Evolutionary conservation across 108 stramenopile genomes (phyloP), one percentile per base, ranked within the genome.

Genomic region (Skeletonema tropicum): DNA sequence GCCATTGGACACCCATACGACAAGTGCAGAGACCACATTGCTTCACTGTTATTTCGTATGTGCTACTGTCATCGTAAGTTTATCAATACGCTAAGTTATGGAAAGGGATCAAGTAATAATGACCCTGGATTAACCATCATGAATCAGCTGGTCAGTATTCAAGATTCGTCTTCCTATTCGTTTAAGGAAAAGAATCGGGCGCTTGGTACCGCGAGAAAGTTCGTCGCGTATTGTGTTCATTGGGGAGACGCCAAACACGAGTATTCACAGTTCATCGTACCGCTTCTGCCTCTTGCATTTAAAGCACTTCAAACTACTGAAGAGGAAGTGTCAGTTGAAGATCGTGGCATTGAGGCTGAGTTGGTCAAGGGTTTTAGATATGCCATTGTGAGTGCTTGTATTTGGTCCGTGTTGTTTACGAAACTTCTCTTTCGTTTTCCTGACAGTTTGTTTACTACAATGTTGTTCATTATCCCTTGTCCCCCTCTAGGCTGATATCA

Each of bases 1-100:
- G 90, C 93, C 14, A 74, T 94, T 29, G 90, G 88, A 8, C 96
- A 96, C 82, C 96, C 96, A 6, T 96, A 93, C 69, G 90, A 96
- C 39, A 90, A 84, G 58, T 96, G 96, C 64, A 72, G 96, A 67
- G 92, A 93, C 58, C 91, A 93, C 58, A 92, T 96, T 55, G 88
- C 94, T 13, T 87, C 87, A 12, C 86, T 85, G 14, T 71, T 95
- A 23, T 95, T 95, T 65, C 62, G 92, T 31, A 89, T 95, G 57
- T 93, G 89, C 70, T 85, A 85, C 69, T 92, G 94, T 62, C 85
- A 93, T 41, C 73, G 85, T 1, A 92, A 91, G 71, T 85, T 83
- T 70, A 60, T 82, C 60, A 63, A 72, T 30, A 55, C 33, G 19
- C 67, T 67, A 48, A 64, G 70, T 23, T 39, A 21, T 46, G 75